Evolutionary conservation across 495 filamentous ascomycete genomes (phyloP).

Genomic region (Ascodesmis nigricans): DNA sequence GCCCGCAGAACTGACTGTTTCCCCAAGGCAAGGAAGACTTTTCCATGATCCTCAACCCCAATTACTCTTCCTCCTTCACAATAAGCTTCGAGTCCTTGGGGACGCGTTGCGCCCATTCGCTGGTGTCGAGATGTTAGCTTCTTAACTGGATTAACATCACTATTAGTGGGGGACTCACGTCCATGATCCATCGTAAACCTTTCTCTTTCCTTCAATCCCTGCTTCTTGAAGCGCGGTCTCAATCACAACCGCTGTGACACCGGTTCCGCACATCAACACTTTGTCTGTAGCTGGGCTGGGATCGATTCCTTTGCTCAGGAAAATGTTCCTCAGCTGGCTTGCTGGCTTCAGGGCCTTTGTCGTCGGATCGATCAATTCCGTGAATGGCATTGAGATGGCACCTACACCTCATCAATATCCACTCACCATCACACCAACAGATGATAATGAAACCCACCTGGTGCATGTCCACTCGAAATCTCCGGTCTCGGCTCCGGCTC

Average conservation of each 20-base stretch:
- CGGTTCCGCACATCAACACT: slow-evolving; percentile 86
- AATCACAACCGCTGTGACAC: slow-evolving; percentile 81
- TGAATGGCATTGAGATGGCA: slow-evolving; percentile 62
- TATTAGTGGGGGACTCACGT: slow-evolving; percentile 41
- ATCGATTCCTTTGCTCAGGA: slow-evolving; percentile 55
- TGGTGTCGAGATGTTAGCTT: slow-evolving; percentile 20
- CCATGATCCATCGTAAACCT: slow-evolving; percentile 92
- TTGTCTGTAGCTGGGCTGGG: slow-evolving; percentile 30
- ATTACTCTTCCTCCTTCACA: slow-evolving; percentile 25
- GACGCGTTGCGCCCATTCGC: slow-evolving; percentile 58
- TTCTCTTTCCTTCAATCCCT: slow-evolving; percentile 47
- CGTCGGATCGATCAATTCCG: slow-evolving; percentile 54
- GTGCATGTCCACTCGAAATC: too few relatives aligned
- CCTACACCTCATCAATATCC: slow-evolving; percentile 4
- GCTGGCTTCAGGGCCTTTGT: slow-evolving; percentile 59
- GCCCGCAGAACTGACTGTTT: too few relatives aligned
- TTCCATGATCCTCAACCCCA: too few relatives aligned
- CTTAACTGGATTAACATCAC: background rate
- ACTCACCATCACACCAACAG: too few relatives aligned
- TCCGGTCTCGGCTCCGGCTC: slow-evolving; percentile 72
- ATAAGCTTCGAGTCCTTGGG: slow-evolving; percentile 38
- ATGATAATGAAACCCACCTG: too few relatives aligned
- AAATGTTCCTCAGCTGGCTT: slow-evolving; percentile 50
- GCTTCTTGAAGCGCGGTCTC: slow-evolving; percentile 70
- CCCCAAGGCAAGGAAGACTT: too few relatives aligned